Base-by-base conservation (phyloP, 2,329 filamentous ascomycete genomes). In the Scedosporium dehoogii region DNA sequence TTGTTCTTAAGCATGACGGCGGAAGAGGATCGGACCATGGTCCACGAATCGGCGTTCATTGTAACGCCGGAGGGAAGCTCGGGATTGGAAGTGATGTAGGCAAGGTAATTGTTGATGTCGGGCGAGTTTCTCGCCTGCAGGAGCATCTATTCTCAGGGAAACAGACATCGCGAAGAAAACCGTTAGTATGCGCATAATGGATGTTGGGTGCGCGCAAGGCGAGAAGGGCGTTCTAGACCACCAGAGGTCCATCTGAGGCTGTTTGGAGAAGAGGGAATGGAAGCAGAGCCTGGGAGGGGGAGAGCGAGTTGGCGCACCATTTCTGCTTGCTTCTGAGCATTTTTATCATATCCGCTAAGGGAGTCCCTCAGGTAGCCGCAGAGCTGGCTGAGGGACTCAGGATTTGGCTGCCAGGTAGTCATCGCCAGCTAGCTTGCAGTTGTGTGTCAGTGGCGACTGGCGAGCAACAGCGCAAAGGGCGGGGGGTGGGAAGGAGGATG, bases 1-100 rank as follows among this genome's bases (percentile, higher is more conserved):
- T 96, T 92, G 76, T 97, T 97, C 79, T 97, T 99, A 67, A 99
- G 82, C 85, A 97, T 94, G 70, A 97, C 87, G 62, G 90, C 92
- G 27, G 93, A 92, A 10, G 93, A 90, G 64, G 90, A 90, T 66
- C 94, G 88, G 65, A 96, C 88, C 59, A 91, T 78, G 73, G 89
- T 84, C 77, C 91, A 87, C 72, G 90, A 80, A 66, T 81, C 71
- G 67, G 79, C 70, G 60, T 81, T 83, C 68, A 84, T 83, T 68
- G 79, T 78, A 71, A 90, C 78, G 66, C 80, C 85, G 63, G 79
- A 75, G 57, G 89, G 85, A 59, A 81, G 78, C 66, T 86, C 81
- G 63, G 85, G 73, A 69, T 84, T 91, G 64, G 90, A 91, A 75
- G 96, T 91, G 65, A 99, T 84, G 75, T 90, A 97, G 68, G 91